Base-by-base conservation (phyloP, 208 protist species). In the Acanthamoeba quina region DNA sequence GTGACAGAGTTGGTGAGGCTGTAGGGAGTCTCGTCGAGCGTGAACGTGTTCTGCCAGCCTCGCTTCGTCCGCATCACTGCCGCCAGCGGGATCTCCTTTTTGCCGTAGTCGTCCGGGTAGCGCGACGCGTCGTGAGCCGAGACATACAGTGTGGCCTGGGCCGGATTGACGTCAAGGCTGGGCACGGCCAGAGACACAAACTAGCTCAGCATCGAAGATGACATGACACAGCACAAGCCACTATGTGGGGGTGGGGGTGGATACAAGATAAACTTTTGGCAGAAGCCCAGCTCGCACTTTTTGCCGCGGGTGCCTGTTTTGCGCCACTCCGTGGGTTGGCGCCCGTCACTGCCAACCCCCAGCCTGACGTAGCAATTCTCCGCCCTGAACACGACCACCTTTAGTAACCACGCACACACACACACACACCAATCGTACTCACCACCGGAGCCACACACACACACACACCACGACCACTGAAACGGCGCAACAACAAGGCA, bases 201-300 rank as follows among this genome's bases (percentile, higher is more conserved):
- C 37, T 3, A 62, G 21, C 6, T 62, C 56, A 62, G 56, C 56
- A 4, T 26, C 56, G 66, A 0, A 29, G 66, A 26, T 72, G 66
- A 5, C 13, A 37, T 37, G 26, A 68, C 6, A 68, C 60, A 68
- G 26, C 7, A 15, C 60, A 24, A 1, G 6, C 2, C 66, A 68
- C 5, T 0, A 68, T 1, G 0, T 5, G 62, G 21, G 19, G n/a
- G 62, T 1, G 1, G n/a, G 62, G 70, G 70, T 3, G 29, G 9
- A 29, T 78, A 78, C 70, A 78, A 78, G 31, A 78, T 78, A 15
- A 78, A 78, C 24, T 21, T 21, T 26, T 78, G 7, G 70, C 70
- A 49, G 70, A 78, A 78, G 29, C 70, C 70, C 29, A 78, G 70
- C 13, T 78, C 21, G 41, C 70, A 78, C 13, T 37, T 47, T 4